Evolutionary conservation across 2,329 filamentous ascomycete genomes (phyloP).

Genomic region (Trichophyton schoenleinii): DNA sequence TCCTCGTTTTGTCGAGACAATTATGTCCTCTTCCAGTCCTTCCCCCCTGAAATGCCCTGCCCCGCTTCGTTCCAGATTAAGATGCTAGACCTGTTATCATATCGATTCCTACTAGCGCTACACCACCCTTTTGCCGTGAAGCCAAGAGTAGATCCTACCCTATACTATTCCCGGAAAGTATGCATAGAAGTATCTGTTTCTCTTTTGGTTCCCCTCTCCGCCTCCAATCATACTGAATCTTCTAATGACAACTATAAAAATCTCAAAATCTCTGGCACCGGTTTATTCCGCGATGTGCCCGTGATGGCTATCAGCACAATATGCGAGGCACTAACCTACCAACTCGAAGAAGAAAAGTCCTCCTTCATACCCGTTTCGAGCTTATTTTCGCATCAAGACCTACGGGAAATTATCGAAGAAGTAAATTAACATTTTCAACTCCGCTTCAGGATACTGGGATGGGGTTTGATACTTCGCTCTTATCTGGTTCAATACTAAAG

Average conservation of each 20-base stretch:
- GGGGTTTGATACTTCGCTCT: constrained; percentile 3
- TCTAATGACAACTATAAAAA: background rate
- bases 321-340: constrained; percentile 8
- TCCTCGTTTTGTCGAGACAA: background rate
- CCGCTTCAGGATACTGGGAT: background rate
- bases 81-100: constrained; percentile 8
- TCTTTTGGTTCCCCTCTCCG: background rate
- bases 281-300: constrained; percentile 7
- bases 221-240: background rate
- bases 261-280: constrained; percentile 6
- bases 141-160: background rate
- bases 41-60: background rate
- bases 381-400: constrained; percentile 5
- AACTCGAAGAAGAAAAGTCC: constrained; percentile 9
- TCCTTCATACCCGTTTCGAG: constrained; percentile 3
- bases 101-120: constrained; percentile 11
- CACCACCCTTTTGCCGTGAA: background rate
- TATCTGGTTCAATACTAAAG: background rate
- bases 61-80: constrained; percentile 8
- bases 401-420: constrained; percentile 6
- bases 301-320: constrained; percentile 9
- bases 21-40: background rate
- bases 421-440: background rate
- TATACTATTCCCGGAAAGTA: background rate
- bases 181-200: background rate